Percentiles rank a stretch among this genome's conserved stretches.
Conservation (phyloP, 73 alveolate genomes). For the Effrenium voratum region DNA sequence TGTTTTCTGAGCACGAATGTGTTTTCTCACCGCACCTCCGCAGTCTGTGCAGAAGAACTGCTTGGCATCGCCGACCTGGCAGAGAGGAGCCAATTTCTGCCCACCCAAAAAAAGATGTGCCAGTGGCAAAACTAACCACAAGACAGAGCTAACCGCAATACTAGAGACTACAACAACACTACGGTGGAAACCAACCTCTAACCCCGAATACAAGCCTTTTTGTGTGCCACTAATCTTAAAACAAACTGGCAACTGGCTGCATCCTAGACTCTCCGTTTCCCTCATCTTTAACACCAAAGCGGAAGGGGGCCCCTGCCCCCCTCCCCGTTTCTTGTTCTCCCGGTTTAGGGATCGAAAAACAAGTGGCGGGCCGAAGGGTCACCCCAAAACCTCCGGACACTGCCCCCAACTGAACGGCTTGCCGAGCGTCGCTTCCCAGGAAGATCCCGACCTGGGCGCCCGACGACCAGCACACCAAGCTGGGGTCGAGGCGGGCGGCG, state of each 20-base stretch:
- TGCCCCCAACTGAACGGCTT: background rate
- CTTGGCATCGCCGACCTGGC: constrained; percentile 80
- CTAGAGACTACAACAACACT: background rate
- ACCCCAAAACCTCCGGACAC: too few relatives aligned
- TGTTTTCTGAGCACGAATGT: too few relatives aligned
- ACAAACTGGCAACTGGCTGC: too few relatives aligned
- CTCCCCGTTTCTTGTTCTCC: background rate
- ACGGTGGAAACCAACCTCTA: too few relatives aligned
- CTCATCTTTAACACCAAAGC: background rate
- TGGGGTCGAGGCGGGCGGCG: too few relatives aligned
- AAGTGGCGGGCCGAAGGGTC: too few relatives aligned
- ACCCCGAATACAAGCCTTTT: too few relatives aligned
- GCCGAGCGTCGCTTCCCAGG: constrained; percentile 37
- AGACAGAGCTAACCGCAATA: background rate
- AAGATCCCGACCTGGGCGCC: constrained; percentile 75
- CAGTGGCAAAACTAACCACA: background rate
- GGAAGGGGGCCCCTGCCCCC: background rate
- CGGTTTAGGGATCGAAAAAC: background rate
- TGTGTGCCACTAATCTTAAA: too few relatives aligned
- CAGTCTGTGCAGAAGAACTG: constrained; percentile 61
- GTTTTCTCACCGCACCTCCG: too few relatives aligned
- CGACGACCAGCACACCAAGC: too few relatives aligned
- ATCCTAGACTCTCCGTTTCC: too few relatives aligned
- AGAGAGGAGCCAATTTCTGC: background rate
- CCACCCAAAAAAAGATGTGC: too few relatives aligned